Base-by-base conservation (phyloP, 2,329 filamentous ascomycete species). In the Lojkania enalia region DNA sequence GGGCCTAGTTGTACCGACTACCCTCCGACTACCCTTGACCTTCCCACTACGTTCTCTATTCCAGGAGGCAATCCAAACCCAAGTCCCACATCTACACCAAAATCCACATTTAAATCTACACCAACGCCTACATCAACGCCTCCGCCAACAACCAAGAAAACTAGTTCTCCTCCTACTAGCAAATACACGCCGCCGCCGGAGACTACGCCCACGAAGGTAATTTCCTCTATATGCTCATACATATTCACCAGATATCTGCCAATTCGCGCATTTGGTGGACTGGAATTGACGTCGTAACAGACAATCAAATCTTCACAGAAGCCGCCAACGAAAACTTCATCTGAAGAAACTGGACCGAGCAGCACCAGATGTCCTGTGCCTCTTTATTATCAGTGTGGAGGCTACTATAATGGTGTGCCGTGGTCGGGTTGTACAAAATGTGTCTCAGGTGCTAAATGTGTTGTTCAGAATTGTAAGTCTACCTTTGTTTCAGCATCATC, bases 321-420 rank as follows among this genome's bases (percentile, higher is more conserved):
- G 13, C 49, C 45, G 3, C n/a, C n/a, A n/a, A 46, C 55, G 4
- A 54, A 44, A 16, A 54, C 43, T 16, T n/a, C 20, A 37, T 20
- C 37, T 4, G 57, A 53, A 14, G 58, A 56, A 25, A 33, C 39
- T 3, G 61, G 62, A 1, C 62, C 62, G 13, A 64, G 60, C 42
- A 63, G 60, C 44, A 63, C 62, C 0, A 51, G 43, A 32, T 66
- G 62, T 39, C 62, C 62, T 18, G 61, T 66, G 3, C 61, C 62
- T 15, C 43, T 62, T 20, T 63, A 63, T 46, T 66, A 64, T 32
- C 53, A 64, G 31, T 66, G 61, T 27, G 61, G 60, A 40, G 62
- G 62, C 4, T 62, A 51, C 23, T 51, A 55, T 20, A 52, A 56
- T 20, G 58, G 54, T 11, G 46, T 50, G 30, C 55, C 58, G 2